A percentile compares a stretch with the other conserved stretches of the same genome.
These are phyloP conservation scores for Conidiobolus incongruus DNA, from an alignment of 371 early-diverging fungal species.

Conservation along the genomic window DNA sequence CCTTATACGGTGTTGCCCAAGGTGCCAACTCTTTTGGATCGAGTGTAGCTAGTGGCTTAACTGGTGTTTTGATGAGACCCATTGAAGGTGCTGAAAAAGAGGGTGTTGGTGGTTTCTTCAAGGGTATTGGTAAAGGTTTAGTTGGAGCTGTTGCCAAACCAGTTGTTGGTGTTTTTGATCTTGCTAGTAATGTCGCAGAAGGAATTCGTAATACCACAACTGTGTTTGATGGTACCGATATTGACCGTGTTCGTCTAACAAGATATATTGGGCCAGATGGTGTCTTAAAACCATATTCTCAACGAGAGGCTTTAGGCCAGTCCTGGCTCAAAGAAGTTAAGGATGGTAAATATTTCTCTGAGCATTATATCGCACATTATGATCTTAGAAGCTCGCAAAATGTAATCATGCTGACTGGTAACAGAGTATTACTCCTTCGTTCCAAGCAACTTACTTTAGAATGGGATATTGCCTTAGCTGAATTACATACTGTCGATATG, in stretches of 20 bases:
- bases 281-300: constrained; percentile 48
- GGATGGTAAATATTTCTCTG: constrained; percentile 57
- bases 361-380: constrained; percentile 66
- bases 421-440: background rate
- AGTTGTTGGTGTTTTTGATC: constrained; percentile 76
- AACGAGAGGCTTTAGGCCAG: constrained; percentile 73
- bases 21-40: constrained; percentile 75
- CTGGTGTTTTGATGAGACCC: constrained; percentile 80
- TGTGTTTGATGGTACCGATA: constrained; percentile 37
- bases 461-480: constrained; percentile 3
- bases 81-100: constrained; percentile 77
- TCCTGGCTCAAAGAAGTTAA: constrained; percentile 69
- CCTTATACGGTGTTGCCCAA: constrained; percentile 67
- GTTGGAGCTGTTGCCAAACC: constrained; percentile 93
- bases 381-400: background rate
- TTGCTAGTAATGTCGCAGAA: constrained; percentile 77
- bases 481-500: background rate
- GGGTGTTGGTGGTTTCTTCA: constrained; percentile 87
- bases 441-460: constrained; percentile 1
- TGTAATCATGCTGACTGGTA: background rate
- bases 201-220: constrained; percentile 87
- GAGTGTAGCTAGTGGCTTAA: constrained; percentile 69
- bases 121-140: constrained; percentile 88
- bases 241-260: constrained; percentile 66
- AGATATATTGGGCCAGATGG: constrained; percentile 67